A percentile compares a stretch with the other conserved stretches of the same genome.
Evolutionary conservation across 345 rosid species (phyloP).

Genomic region (Lagerstroemia speciosa): DNA sequence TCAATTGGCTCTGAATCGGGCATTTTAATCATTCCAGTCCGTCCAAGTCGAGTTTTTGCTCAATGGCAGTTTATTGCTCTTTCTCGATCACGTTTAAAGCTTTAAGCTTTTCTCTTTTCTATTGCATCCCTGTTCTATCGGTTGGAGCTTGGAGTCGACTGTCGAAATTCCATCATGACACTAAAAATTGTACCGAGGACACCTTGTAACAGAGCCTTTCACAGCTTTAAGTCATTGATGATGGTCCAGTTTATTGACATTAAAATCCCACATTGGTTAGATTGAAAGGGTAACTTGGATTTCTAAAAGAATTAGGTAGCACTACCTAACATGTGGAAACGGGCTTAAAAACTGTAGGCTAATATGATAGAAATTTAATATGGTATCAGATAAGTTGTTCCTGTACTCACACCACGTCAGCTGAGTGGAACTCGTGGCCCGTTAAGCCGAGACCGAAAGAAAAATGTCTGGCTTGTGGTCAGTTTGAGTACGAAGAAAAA

Average conservation of each 20-base stretch:
- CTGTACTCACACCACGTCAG: no score
- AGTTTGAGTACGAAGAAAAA: no score
- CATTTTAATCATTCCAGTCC: background rate
- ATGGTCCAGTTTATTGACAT: background rate
- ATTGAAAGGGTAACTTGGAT: no score
- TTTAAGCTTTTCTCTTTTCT: background rate
- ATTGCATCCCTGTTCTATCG: background rate
- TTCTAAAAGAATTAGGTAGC: no score
- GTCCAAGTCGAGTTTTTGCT: background rate
- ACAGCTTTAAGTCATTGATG: background rate
- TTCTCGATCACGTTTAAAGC: background rate
- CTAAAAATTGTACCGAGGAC: background rate
- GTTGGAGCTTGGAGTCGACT: background rate
- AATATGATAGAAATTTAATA: no score
- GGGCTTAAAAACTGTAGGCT: no score
- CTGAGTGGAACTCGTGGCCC: no score
- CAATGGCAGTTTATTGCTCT: background rate
- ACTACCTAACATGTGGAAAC: no score
- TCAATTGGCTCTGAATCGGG: background rate
- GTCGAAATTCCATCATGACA: background rate
- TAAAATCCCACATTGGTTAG: no score
- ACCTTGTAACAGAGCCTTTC: background rate
- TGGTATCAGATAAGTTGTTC: no score
- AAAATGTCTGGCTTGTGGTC: no score
- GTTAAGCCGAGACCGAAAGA: no score